Evolutionary conservation across 805 yeast genomes (phyloP), one percentile per base, ranked within the genome.

Genomic region (Candida orba): DNA sequence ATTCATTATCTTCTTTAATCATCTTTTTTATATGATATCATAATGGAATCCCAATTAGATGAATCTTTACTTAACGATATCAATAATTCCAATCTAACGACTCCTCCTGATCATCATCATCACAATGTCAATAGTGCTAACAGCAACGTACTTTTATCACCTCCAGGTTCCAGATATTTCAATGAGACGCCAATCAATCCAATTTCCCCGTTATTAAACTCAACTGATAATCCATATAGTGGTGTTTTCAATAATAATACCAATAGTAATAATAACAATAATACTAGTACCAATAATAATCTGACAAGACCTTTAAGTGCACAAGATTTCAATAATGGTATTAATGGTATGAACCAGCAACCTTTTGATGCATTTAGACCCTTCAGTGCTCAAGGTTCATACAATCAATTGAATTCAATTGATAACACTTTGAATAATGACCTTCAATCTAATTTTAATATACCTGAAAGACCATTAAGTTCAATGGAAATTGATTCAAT

Each of bases 81-180:
- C 37, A 37, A 46, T 34, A 38, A 34, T n/a, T 32, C 46, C 34
- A 36, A 38, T 13, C 37, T 23, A 14, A 24, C 34, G 8, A 38
- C 10, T 31, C 34, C 8, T 7, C 31, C 35, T 7, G 13, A 30
- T 6, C 18, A 12, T 12, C 38, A 15, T 23, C 34, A 20, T 33
- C 27, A 9, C 34, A 34, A 29, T 34, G 31, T 7, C 23, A 22
- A 20, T 10, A 27, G 13, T 27, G 18, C 10, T n/a, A 38, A 18
- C 17, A 36, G 31, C 29, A 32, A 25, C 60, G 71, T 71, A 6
- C 52, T 68, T n/a, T 43, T 68, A 24, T 67, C 72, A 0, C 72
- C 73, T 4, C 68, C 72, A 4, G 68, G 69, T 1, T 58, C 64
- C 18, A 38, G 65, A 8, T 59, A 59, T 46, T 62, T 58, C 48